These are phyloP conservation scores for Globisporangium irregulare DNA, from an alignment of 352 stramenopile species.

Conservation along the genomic window DNA sequence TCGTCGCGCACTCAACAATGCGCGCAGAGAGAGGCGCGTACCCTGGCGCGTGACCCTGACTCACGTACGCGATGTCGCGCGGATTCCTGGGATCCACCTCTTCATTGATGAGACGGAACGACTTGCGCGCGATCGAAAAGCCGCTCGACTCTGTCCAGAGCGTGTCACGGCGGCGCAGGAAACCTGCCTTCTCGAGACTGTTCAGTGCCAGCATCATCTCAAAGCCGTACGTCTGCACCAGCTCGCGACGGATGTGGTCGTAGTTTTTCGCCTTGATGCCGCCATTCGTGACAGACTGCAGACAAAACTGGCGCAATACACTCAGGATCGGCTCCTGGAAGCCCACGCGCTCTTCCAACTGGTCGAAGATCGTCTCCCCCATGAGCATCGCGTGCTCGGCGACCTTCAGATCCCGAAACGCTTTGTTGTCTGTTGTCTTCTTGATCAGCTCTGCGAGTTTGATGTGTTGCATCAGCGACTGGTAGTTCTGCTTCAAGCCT, in stretches of 20 bases:
- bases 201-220: slow-evolving; percentile 92
- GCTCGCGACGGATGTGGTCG: slow-evolving; percentile 90
- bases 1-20: slow-evolving; percentile 89
- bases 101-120: slow-evolving; percentile 94
- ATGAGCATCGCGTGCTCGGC: slow-evolving; percentile 95
- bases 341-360: slow-evolving; percentile 95
- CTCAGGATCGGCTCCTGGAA: slow-evolving; percentile 88
- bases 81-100: slow-evolving; percentile 93
- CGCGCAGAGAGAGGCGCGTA: slow-evolving; percentile 94
- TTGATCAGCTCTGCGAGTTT: slow-evolving; percentile 96
- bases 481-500: slow-evolving; percentile 91
- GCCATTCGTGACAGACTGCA: slow-evolving; percentile 92
- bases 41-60: slow-evolving; percentile 71
- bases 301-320: slow-evolving; percentile 91
- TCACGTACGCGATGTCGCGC: slow-evolving; percentile 93
- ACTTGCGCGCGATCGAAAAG: slow-evolving; percentile 87
- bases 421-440: slow-evolving; percentile 89
- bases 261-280: slow-evolving; percentile 95
- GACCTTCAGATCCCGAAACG: slow-evolving; percentile 94
- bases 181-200: slow-evolving; percentile 93
- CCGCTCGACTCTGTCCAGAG: slow-evolving; percentile 79
- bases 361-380: slow-evolving; percentile 93
- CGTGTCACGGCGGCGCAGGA: slow-evolving; percentile 89
- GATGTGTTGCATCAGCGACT: slow-evolving; percentile 97
- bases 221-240: slow-evolving; percentile 97